A percentile compares a stretch with the other conserved stretches of the same genome.
Evolutionary conservation across 2,329 filamentous ascomycete genomes (phyloP).

Genomic region (Fusarium beomiforme): DNA sequence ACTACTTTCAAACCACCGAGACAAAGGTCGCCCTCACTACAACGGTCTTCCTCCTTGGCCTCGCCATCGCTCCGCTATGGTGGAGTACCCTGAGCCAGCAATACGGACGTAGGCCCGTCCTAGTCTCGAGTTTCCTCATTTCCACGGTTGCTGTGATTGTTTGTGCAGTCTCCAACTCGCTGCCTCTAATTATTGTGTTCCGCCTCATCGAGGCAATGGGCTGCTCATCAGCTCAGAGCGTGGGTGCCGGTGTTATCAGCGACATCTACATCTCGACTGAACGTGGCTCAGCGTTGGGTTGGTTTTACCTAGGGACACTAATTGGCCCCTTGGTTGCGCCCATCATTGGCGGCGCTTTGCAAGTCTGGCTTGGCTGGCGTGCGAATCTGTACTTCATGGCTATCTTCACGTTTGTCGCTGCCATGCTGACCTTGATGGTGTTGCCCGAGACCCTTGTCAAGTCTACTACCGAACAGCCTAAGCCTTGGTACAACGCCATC

Average conservation of each 20-base stretch:
- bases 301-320: constrained; percentile 17
- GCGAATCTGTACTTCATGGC: background rate
- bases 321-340: constrained; percentile 7
- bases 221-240: background rate
- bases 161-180: background rate
- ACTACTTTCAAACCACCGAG: background rate
- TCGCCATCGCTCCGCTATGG: background rate
- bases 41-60: background rate
- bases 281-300: constrained; percentile 7
- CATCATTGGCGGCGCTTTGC: background rate
- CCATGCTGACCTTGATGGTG: background rate
- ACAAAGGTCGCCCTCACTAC: background rate
- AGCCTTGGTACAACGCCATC: background rate
- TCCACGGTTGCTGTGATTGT: background rate
- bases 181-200: background rate
- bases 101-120: background rate
- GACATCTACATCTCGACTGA: constrained; percentile 14
- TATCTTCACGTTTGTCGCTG: background rate
- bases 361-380: background rate
- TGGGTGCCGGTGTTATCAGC: constrained; percentile 2
- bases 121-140: background rate
- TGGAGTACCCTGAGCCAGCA: background rate
- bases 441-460: background rate
- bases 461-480: background rate
- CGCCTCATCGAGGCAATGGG: background rate